Conservation (phyloP, 306 rosid species). For the Malus sylvestris region DNA sequence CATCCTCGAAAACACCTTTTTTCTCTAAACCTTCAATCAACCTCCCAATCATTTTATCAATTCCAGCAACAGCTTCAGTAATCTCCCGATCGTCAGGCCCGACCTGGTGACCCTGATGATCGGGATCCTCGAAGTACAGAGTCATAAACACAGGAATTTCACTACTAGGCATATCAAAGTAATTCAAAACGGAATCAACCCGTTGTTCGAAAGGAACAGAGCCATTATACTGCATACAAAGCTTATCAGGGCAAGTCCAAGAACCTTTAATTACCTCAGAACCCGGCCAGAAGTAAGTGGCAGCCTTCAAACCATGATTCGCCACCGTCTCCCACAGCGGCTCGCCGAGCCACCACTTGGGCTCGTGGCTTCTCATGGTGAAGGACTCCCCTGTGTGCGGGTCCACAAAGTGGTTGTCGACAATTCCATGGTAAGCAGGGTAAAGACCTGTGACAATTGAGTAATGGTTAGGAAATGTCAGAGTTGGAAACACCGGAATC, state of each 20-base stretch:
- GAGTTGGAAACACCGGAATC: slow-evolving; percentile 83
- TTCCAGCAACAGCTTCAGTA: slow-evolving; percentile 63
- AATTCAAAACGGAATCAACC: slow-evolving; percentile 53
- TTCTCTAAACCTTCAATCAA: slow-evolving; percentile 73
- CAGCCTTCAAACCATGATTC: slow-evolving; percentile 69
- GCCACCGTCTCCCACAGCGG: slow-evolving; percentile 90
- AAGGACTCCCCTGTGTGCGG: slow-evolving; percentile 63
- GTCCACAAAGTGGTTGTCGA: slow-evolving; percentile 75
- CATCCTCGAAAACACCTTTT: slow-evolving; percentile 85
- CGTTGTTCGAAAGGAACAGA: slow-evolving; percentile 82
- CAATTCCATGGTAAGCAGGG: slow-evolving; percentile 82
- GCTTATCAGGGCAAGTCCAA: slow-evolving; percentile 59
- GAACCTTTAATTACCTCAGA: slow-evolving; percentile 93
- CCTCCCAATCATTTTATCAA: slow-evolving; percentile 81
- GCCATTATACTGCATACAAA: slow-evolving; percentile 49
- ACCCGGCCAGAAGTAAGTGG: slow-evolving; percentile 93
- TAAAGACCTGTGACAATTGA: slow-evolving; percentile 93
- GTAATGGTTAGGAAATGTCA: slow-evolving; percentile 90
- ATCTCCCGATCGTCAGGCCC: slow-evolving; percentile 93
- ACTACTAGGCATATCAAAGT: slow-evolving; percentile 63
- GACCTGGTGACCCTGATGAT: slow-evolving; percentile 85
- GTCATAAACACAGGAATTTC: slow-evolving; percentile 84
- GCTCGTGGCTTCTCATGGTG: slow-evolving; percentile 66
- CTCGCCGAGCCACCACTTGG: slow-evolving; percentile 98
- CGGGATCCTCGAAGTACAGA: slow-evolving; percentile 94